These are phyloP conservation scores for Scheffersomyces stambukii DNA, from an alignment of 1,139 yeast genomes.

Conservation along the genomic window DNA sequence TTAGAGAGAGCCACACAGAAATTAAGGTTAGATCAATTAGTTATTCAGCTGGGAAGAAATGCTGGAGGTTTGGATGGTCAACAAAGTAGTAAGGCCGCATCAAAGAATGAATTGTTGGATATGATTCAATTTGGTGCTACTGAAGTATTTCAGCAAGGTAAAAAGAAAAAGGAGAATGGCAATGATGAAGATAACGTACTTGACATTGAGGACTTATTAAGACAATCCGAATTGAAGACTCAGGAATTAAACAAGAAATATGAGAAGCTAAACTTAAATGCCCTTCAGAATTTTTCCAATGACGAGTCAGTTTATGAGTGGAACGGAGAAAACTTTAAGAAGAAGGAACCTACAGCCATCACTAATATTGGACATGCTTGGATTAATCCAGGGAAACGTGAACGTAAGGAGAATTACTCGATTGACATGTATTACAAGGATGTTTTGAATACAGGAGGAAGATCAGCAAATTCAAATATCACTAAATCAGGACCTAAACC, in stretches of 20 bases:
- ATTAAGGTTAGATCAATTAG: constrained; percentile 72
- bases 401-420: constrained; percentile 72
- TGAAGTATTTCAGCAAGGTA: constrained; percentile 43
- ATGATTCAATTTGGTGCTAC: constrained; percentile 83
- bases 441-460: constrained; percentile 65
- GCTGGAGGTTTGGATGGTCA: constrained; percentile 31
- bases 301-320: constrained; percentile 75
- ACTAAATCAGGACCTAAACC: constrained; percentile 51
- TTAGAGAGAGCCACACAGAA: constrained; percentile 79
- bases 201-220: constrained; percentile 60
- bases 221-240: constrained; percentile 61
- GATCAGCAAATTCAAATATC: constrained; percentile 27
- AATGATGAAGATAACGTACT: constrained; percentile 38
- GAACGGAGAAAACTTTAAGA: constrained; percentile 80
- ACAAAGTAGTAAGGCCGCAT: constrained; percentile 39
- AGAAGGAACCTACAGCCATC: constrained; percentile 47
- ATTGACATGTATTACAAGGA: constrained; percentile 78
- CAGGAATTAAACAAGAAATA: constrained; percentile 59
- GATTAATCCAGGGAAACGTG: constrained; percentile 76
- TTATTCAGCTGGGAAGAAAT: constrained; percentile 71
- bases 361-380: constrained; percentile 48
- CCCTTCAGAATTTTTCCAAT: constrained; percentile 65
- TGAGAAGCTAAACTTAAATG: constrained; percentile 66
- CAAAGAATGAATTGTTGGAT: constrained; percentile 67
- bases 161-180: constrained; percentile 13